Evolutionary conservation across 2,329 filamentous ascomycete species (phyloP).

Genomic region (Aschersonia sp.): DNA sequence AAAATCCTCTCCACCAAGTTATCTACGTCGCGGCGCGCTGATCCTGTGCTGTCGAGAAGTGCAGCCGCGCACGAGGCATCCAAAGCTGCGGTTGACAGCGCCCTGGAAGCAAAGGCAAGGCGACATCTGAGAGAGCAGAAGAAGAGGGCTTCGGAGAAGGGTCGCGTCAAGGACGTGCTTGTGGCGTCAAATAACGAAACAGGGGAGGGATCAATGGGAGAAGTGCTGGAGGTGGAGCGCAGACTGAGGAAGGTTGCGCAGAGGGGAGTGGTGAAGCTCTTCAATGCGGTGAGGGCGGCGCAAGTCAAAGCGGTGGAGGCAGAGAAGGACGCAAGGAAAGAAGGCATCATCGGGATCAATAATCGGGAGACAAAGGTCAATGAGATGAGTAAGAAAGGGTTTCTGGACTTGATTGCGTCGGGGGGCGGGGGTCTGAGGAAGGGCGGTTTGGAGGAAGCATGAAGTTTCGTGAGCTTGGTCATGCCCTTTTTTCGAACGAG

Average conservation of each 20-base stretch:
- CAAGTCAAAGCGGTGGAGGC: constrained; percentile 80
- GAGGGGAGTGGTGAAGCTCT: constrained; percentile 86
- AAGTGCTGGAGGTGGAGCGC: constrained; percentile 59
- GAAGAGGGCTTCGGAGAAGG: constrained; percentile 67
- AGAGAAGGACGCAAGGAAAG: constrained; percentile 51
- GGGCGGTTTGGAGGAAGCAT: constrained; percentile 41
- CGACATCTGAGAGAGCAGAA: constrained; percentile 70
- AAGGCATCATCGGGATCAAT: constrained; percentile 64
- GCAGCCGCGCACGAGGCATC: constrained; percentile 58
- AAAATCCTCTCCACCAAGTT: constrained; percentile 89
- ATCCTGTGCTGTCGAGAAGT: constrained; percentile 84
- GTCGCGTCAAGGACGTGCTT: constrained; percentile 76
- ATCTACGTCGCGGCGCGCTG: constrained; percentile 63
- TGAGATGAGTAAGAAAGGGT: constrained; percentile 95
- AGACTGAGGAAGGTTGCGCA: constrained; percentile 76
- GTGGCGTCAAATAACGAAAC: constrained; percentile 41
- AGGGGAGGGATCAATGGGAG: constrained; percentile 30
- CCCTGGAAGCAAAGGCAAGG: constrained; percentile 69
- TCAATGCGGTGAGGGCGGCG: constrained; percentile 86
- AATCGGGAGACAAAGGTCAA: constrained; percentile 78
- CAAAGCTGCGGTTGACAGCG: constrained; percentile 57
- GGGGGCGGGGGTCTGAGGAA: constrained; percentile 46
- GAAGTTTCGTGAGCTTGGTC: not conserved
- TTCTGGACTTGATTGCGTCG: constrained; percentile 74
- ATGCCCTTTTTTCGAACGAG: not conserved